Base-by-base conservation (phyloP, 208 protist genomes). In the Leishmania arabica region DNA sequence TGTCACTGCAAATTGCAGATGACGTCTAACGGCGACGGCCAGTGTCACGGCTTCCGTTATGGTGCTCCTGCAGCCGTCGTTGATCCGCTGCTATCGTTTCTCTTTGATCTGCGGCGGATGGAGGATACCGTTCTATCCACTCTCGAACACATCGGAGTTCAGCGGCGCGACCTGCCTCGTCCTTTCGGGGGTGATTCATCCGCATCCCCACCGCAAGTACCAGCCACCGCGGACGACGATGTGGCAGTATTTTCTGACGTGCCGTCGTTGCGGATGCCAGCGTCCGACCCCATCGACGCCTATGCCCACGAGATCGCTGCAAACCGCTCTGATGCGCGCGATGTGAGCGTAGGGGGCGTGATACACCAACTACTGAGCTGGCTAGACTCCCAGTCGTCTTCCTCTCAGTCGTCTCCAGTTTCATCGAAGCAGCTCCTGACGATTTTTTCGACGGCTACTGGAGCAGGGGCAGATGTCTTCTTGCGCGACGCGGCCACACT, bases 31-130 rank as follows among this genome's bases (percentile, higher is more conserved):
- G 53, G 3, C 9, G 74, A 60, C 9, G 81, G 77, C 0, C 37
- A 15, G 13, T 17, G 73, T 71, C 77, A 68, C 40, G 69, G 86
- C 4, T 68, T 89, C 27, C 89, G 93, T 5, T 87, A 84, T 60
- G 91, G 90, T 37, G 86, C 84, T 0, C 84, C 91, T 1, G 81
- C 88, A 1, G 75, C 83, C 31, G 91, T 92, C 15, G 89, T 95
- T 7, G 91, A 94, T 51, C 90, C 94, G 13, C 84, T 97, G 15
- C 84, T 94, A 5, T 92, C 91, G 9, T 78, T 95, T 9, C 80
- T 96, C 9, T 86, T 86, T 47, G 88, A 89, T 68, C 77, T 97
- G 15, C 89, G 78, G 17, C 88, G 84, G 3, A 77, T 97, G 60
- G 78, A 93, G 79, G 83, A 85, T 0, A 75, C 54, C 19, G 66